Evolutionary conservation across 2,329 filamentous ascomycete species (phyloP).

Genomic region (Lithohypha guttulata): DNA sequence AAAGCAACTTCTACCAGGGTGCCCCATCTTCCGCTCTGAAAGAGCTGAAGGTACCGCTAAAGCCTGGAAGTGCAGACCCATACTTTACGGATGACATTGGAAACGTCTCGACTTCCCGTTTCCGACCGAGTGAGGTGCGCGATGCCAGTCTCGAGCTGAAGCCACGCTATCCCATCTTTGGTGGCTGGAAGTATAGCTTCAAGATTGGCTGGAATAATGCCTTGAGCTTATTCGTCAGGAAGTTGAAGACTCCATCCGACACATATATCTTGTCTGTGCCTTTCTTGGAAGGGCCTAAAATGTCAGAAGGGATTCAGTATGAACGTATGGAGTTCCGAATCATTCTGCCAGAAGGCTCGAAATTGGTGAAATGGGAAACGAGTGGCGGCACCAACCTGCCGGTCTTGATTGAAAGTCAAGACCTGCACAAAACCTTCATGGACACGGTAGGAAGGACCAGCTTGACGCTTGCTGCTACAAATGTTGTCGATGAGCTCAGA

Average conservation of each 20-base stretch:
- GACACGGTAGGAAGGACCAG: constrained; percentile 83
- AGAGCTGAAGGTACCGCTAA: constrained; percentile 69
- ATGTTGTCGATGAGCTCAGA: constrained; percentile 81
- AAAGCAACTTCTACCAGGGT: constrained; percentile 53
- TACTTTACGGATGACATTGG: constrained; percentile 96
- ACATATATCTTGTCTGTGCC: constrained; percentile 82
- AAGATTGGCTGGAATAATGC: constrained; percentile 92
- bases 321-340: constrained; percentile 69
- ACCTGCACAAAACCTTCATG: constrained; percentile 77
- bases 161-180: constrained; percentile 91
- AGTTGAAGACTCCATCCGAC: constrained; percentile 45
- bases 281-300: constrained; percentile 85
- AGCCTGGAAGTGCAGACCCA: constrained; percentile 66
- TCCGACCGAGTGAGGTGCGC: constrained; percentile 59
- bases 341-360: constrained; percentile 81
- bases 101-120: constrained; percentile 88
- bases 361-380: constrained; percentile 52
- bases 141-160: constrained; percentile 82
- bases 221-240: constrained; percentile 63
- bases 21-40: constrained; percentile 68
- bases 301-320: constrained; percentile 76
- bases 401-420: constrained; percentile 49
- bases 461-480: constrained; percentile 67
- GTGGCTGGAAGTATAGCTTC: constrained; percentile 97
- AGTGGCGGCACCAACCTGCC: constrained; percentile 71